Conservation (phyloP, 2,329 filamentous ascomycete species). For the Neurospora crassa region DNA sequence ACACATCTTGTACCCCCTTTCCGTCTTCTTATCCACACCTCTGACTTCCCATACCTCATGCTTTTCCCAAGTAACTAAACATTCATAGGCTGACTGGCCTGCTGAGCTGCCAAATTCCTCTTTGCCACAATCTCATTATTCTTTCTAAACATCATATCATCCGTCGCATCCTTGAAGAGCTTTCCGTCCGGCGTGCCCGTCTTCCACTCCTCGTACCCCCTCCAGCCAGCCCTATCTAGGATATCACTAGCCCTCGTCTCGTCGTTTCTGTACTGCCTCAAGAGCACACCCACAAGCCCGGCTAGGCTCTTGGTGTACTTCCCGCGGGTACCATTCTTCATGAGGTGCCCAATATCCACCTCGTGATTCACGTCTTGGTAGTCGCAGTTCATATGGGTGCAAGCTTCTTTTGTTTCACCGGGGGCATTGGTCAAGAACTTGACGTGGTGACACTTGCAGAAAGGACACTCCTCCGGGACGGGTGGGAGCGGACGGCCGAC, state of each 20-base stretch:
- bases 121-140: conserved; percentile 6
- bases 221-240: conserved; percentile 6
- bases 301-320: conserved; percentile 19
- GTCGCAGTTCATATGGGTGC: conserved; percentile 12
- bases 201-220: conserved; percentile 23
- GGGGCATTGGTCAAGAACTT: background rate
- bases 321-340: conserved; percentile 9
- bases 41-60: background rate
- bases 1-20: background rate
- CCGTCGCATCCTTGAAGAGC: conserved; percentile 24
- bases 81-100: background rate
- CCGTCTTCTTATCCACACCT: background rate
- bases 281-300: conserved; percentile 15
- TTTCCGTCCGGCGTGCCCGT: conserved; percentile 21
- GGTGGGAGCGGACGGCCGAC: conserved; percentile 19
- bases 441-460: conserved; percentile 21
- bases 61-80: background rate
- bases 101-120: background rate
- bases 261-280: conserved; percentile 8
- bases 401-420: background rate
- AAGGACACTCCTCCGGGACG: conserved; percentile 20
- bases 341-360: conserved; percentile 16
- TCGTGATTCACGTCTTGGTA: conserved; percentile 23
- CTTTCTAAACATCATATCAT: conserved; percentile 14
- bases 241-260: conserved; percentile 7